Conservation (phyloP, 306 rosid genomes). For the Glycyrrhiza uralensis region DNA sequence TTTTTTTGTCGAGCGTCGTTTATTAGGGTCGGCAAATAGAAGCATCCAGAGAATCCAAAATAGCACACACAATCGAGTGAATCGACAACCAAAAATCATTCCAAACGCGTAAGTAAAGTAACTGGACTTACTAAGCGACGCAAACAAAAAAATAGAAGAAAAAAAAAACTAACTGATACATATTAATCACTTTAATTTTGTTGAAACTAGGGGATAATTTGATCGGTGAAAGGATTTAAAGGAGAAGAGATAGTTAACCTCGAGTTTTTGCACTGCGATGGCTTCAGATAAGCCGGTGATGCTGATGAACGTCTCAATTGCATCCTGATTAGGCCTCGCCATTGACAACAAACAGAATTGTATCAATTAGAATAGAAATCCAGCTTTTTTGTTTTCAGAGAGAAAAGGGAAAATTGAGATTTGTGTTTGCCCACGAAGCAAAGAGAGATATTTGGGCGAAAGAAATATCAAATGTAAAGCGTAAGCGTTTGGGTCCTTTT, state of each 20-base stretch:
- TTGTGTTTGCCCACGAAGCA: not conserved
- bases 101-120: not conserved
- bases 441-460: not conserved
- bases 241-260: constrained; percentile 33
- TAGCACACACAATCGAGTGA: too few species aligned
- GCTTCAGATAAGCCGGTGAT: constrained; percentile 70
- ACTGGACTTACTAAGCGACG: not conserved
- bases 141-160: too few species aligned
- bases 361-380: constrained; percentile 5
- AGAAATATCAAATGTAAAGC: not conserved
- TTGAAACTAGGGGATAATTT: not conserved
- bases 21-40: not conserved
- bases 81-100: not conserved
- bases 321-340: constrained; percentile 80
- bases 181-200: not conserved
- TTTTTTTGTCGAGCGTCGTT: not conserved
- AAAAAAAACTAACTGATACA: constrained; percentile 20
- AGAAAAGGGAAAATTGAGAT: not conserved
- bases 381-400: not conserved
- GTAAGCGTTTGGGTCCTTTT: not conserved
- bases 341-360: constrained; percentile 45
- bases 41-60: not conserved
- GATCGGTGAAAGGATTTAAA: not conserved
- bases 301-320: constrained; percentile 71
- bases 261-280: constrained; percentile 59